These are phyloP conservation scores for Terfezia claveryi DNA, from an alignment of 495 filamentous ascomycete species.

Conservation along the genomic window DNA sequence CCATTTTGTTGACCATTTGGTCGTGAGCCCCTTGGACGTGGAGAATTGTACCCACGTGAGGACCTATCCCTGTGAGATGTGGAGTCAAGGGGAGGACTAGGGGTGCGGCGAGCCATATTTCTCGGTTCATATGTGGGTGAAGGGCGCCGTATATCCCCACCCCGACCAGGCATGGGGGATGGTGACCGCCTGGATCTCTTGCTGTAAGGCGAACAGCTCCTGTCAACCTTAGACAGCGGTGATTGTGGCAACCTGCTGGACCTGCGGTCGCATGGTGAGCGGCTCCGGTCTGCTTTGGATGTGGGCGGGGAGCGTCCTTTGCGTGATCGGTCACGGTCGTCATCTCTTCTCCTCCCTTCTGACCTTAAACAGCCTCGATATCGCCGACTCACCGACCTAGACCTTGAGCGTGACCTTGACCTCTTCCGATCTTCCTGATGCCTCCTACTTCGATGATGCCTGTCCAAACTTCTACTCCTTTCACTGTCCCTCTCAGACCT, in stretches of 20 bases:
- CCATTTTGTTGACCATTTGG: not conserved
- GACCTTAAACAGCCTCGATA: too few relatives aligned
- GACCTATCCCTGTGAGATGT: not conserved
- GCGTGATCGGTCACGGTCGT: not conserved
- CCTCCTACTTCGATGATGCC: constrained; percentile 11
- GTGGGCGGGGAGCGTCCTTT: not conserved
- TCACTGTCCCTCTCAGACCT: constrained; percentile 20
- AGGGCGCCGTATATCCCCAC: not conserved
- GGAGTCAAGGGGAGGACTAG: not conserved
- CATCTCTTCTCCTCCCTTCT: not conserved
- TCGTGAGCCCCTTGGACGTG: not conserved
- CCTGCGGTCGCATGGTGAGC: constrained; percentile 1
- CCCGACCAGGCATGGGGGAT: not conserved
- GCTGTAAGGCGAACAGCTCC: not conserved
- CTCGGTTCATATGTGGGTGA: not conserved
- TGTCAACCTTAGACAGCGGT: not conserved
- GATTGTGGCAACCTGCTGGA: constrained; percentile 3
- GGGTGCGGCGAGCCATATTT: not conserved
- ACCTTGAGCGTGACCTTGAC: not conserved
- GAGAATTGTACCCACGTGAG: not conserved
- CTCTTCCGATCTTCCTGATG: constrained; percentile 16
- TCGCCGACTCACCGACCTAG: not conserved
- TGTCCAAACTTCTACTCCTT: constrained; percentile 19
- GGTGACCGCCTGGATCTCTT: not conserved
- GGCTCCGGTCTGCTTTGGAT: constrained; percentile 1